Percentiles rank a stretch among this genome's conserved stretches.
Conservation (phyloP, 2,329 filamentous ascomycete genomes). For the Aspergillus nomiae region DNA sequence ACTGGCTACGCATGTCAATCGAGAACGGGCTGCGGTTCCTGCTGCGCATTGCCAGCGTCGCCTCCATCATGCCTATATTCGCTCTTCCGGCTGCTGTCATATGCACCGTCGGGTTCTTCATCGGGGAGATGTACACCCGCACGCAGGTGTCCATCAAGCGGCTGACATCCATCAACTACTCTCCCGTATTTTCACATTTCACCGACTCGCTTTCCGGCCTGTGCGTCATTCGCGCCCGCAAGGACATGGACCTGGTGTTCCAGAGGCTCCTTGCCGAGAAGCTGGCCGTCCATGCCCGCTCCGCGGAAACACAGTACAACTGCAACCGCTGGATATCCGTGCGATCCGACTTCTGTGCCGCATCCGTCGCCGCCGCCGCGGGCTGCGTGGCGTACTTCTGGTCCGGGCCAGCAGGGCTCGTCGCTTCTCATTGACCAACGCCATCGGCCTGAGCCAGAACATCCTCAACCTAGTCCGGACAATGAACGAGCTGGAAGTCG, state of each 20-base stretch:
- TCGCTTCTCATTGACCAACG: slow-evolving; percentile 60
- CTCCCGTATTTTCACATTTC: slow-evolving; percentile 61
- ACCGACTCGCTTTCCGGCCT: slow-evolving; percentile 56
- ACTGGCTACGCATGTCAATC: slow-evolving; percentile 44
- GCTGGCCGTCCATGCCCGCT: slow-evolving; percentile 50
- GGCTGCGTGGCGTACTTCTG: slow-evolving; percentile 56
- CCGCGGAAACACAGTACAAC: slow-evolving; percentile 56
- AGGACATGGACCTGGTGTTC: slow-evolving; percentile 53
- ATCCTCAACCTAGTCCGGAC: slow-evolving; percentile 56
- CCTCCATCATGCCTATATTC: slow-evolving; percentile 56
- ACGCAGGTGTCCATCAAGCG: slow-evolving; percentile 52
- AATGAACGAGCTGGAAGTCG: slow-evolving; percentile 60
- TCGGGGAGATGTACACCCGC: slow-evolving; percentile 56
- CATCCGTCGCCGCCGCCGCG: slow-evolving; percentile 54
- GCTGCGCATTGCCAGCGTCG: slow-evolving; percentile 52
- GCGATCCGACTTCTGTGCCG: slow-evolving; percentile 57
- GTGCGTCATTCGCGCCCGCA: slow-evolving; percentile 55
- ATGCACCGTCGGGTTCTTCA: slow-evolving; percentile 49
- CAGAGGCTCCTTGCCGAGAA: slow-evolving; percentile 54
- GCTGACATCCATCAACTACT: slow-evolving; percentile 51
- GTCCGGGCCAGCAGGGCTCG: slow-evolving; percentile 53
- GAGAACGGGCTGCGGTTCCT: slow-evolving; percentile 44
- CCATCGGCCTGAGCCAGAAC: slow-evolving; percentile 56
- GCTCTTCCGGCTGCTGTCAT: slow-evolving; percentile 51
- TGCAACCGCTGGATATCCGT: slow-evolving; percentile 61